Percentiles rank a stretch among this genome's conserved stretches.
These are phyloP conservation scores for Alternaria panax DNA, from an alignment of 2,329 filamentous ascomycete genomes.

Conservation along the genomic window DNA sequence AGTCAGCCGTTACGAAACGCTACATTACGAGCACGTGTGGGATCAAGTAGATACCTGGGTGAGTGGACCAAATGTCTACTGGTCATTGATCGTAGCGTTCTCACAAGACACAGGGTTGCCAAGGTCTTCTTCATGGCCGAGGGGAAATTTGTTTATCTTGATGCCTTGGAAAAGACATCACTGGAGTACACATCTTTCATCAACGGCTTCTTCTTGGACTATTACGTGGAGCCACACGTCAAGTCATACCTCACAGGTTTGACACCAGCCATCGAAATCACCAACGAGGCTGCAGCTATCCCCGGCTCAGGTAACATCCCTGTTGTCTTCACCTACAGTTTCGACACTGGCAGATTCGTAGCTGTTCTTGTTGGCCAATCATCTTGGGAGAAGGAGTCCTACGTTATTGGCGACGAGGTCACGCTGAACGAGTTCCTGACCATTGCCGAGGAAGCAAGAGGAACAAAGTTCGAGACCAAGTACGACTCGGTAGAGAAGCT, in stretches of 20 bases:
- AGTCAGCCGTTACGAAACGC: constrained; percentile 19
- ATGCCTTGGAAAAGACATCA: constrained; percentile 2
- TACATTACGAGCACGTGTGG: constrained; percentile 29
- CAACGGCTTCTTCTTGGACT: constrained; percentile 24
- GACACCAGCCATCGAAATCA: constrained; percentile 15
- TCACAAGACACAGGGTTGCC: not conserved
- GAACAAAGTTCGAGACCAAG: not conserved
- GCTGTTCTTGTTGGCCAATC: constrained; percentile 7
- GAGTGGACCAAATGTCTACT: not conserved
- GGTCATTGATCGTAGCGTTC: not conserved
- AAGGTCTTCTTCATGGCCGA: not conserved
- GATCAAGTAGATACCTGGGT: not conserved
- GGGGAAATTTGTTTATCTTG: not conserved
- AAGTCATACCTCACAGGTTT: constrained; percentile 9
- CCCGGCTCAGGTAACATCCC: constrained; percentile 21
- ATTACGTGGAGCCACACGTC: constrained; percentile 9
- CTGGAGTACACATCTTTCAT: constrained; percentile 15
- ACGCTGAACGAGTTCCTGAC: not conserved
- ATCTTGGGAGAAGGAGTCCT: not conserved
- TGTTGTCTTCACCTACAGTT: constrained; percentile 22
- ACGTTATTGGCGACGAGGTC: not conserved
- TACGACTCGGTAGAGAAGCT: constrained; percentile 22
- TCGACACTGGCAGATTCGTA: constrained; percentile 20
- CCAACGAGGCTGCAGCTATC: constrained; percentile 19
- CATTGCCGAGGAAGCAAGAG: not conserved